Base-by-base conservation (phyloP, 768 basidiomycete genomes). In the Mycena albidolilacea region DNA sequence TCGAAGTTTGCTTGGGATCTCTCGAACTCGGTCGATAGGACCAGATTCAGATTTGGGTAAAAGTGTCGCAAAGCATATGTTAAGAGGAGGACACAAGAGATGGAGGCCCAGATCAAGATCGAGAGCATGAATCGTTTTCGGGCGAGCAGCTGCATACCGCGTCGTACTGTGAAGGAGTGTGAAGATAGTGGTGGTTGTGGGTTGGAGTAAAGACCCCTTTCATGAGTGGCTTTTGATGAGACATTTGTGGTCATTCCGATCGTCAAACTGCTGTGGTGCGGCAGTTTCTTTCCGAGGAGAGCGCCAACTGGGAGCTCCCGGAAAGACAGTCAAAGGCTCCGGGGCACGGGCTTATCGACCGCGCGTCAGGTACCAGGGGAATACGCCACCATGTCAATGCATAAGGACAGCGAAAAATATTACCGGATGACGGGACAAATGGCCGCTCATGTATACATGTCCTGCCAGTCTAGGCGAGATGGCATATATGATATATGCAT, bases 1-100 rank as follows among this genome's bases (percentile, higher is more conserved):
- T 43, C 39, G 5, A 23, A 43, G 21, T 17, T 11, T 37, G 30
- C 30, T 35, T 12, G 57, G 35, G 30, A 19, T 9, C 14, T 17
- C 30, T 14, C 7, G 44, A 44, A 46, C 8, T 46, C 35, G 4
- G 9, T 35, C 3, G 44, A 43, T 17, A 21, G 30, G 50, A 64
- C 64, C 15, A 60, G 64, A 37, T 66, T 46, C 64, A 5, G 41
- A 19, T 41, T 19, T 41, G 17, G 38, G n/a, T 21, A 1, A 19
- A 44, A 44, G 52, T 67, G 37, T 39, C 35, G 60, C 11, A 57
- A 57, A 8, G 64, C 52, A 35, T 57, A 38, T 41, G 39, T 35
- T 30, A 54, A 72, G 54, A 67, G 41, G 52, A 67, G 11, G 15
- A 67, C 50, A 19, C 71, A 61, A 30, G 43, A 15, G 12, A 72